Percentiles rank a stretch among this genome's conserved stretches.
Evolutionary conservation across 2,329 filamentous ascomycete species (phyloP).

Genomic region (Alternaria longipes): DNA sequence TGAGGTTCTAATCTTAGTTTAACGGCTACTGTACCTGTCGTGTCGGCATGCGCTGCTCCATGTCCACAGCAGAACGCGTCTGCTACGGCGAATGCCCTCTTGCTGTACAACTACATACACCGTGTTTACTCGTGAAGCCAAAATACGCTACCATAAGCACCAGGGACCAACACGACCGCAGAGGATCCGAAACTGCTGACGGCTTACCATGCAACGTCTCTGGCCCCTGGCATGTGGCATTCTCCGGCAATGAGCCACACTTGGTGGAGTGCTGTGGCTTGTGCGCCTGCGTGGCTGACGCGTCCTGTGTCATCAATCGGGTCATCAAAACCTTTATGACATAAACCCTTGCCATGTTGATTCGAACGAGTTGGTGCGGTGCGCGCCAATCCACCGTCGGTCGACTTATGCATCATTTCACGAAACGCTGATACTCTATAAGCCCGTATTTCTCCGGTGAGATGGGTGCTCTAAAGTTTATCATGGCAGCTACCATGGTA

Average conservation of each 20-base stretch:
- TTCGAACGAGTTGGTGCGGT: background rate
- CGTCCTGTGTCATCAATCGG: background rate
- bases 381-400: background rate
- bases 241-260: slow-evolving; percentile 14
- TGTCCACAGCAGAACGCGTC: background rate
- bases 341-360: background rate
- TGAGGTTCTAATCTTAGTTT: slow-evolving; percentile 5
- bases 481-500: background rate
- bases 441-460: background rate
- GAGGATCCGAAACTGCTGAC: slow-evolving; percentile 17
- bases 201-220: slow-evolving; percentile 13
- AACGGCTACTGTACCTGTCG: slow-evolving; percentile 1
- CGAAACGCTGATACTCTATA: background rate
- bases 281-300: slow-evolving; percentile 11
- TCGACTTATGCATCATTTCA: background rate
- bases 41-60: background rate
- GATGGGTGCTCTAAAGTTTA: slow-evolving; percentile 2
- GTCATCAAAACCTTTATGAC: background rate
- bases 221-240: slow-evolving; percentile 11
- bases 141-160: background rate
- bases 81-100: background rate
- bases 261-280: slow-evolving; percentile 12
- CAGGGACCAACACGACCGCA: background rate
- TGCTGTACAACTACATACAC: background rate
- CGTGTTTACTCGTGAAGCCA: background rate